Evolutionary conservation across 176 grass and related monocot species (phyloP).

Genomic region (Urochloa ruziziensis): DNA sequence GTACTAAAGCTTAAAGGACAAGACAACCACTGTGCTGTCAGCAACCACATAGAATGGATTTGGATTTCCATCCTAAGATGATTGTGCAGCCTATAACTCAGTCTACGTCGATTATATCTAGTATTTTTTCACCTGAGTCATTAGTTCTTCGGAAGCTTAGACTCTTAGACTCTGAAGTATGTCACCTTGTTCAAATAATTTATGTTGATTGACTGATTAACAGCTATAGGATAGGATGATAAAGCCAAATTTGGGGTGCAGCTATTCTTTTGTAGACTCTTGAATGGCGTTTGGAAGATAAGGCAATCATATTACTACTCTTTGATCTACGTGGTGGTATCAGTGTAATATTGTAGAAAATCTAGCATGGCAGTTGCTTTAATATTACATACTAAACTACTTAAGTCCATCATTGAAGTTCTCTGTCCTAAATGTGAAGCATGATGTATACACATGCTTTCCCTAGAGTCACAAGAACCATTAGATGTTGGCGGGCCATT

Average conservation of each 20-base stretch:
- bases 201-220: background rate
- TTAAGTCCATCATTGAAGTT: background rate
- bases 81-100: background rate
- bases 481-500: background rate
- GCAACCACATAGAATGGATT: conserved; percentile 21
- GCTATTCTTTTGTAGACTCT: background rate
- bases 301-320: background rate
- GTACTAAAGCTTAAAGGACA: background rate
- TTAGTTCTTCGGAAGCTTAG: background rate
- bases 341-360: background rate
- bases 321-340: background rate
- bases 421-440: background rate
- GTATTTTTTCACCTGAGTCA: background rate
- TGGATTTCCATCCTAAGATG: background rate
- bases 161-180: background rate
- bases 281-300: background rate
- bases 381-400: background rate
- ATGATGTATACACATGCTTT: background rate
- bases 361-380: background rate
- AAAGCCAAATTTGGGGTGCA: background rate
- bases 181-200: background rate
- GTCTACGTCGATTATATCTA: background rate
- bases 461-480: background rate
- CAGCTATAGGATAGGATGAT: background rate
- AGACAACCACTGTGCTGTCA: background rate